These are phyloP conservation scores for Truncatella angustata DNA, from an alignment of 2,329 filamentous ascomycete species.

Conservation along the genomic window DNA sequence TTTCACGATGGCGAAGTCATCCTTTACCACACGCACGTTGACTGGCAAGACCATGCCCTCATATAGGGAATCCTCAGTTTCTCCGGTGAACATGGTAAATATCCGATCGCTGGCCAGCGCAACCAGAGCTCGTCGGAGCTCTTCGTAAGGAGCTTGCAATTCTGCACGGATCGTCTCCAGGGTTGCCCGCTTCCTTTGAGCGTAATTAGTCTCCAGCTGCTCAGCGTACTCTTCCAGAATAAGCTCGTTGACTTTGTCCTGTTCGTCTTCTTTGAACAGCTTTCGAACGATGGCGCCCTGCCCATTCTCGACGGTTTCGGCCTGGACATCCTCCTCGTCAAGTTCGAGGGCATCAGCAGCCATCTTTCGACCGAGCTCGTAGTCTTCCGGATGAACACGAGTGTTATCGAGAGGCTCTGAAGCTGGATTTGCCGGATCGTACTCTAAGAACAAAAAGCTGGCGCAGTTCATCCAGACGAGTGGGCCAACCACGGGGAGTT, in stretches of 20 bases:
- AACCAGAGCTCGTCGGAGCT: constrained; percentile 79
- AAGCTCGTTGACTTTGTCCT: constrained; percentile 93
- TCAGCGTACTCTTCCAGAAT: constrained; percentile 96
- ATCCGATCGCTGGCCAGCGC: constrained; percentile 71
- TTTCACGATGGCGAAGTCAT: constrained; percentile 89
- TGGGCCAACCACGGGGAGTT: constrained; percentile 77
- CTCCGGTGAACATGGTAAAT: constrained; percentile 95
- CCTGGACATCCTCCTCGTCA: constrained; percentile 97
- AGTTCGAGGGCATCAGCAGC: constrained; percentile 94
- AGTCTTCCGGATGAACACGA: constrained; percentile 96
- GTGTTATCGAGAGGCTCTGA: constrained; percentile 96
- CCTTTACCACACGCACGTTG: constrained; percentile 81
- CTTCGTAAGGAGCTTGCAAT: constrained; percentile 89
- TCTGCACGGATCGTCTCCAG: constrained; percentile 95
- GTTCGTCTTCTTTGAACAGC: constrained; percentile 90
- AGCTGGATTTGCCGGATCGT: constrained; percentile 75
- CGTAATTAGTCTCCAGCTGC: constrained; percentile 89
- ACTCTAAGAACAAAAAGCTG: constrained; percentile 89
- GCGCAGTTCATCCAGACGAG: constrained; percentile 96
- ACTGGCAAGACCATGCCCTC: constrained; percentile 93
- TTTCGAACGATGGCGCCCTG: constrained; percentile 88
- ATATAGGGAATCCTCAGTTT: constrained; percentile 78
- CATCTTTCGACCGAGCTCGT: constrained; percentile 97
- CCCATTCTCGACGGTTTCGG: constrained; percentile 86
- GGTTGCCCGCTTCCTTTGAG: constrained; percentile 91